Base-by-base conservation (phyloP, 768 basidiomycete genomes). In the Tricholomella constricta region DNA sequence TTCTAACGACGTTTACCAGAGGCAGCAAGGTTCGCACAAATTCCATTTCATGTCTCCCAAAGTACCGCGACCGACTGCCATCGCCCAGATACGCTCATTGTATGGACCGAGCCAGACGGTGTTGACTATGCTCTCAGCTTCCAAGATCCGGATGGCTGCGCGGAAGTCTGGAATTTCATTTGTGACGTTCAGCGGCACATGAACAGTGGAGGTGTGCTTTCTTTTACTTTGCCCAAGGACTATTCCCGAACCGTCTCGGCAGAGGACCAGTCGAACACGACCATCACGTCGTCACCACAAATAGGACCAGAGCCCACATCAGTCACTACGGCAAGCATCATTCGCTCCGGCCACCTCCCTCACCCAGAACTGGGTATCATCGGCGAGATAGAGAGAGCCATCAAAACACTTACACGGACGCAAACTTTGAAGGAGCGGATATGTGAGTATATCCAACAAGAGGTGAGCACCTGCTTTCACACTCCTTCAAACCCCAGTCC, bases 131-230 rank as follows among this genome's bases (percentile, higher is more conserved):
- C 96, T 2, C 77, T 99, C 48, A 96, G 94, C 62, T 99, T 99
- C 62, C 96, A 98, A 65, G 96, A 98, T 62, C 83, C 91, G 1
- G 91, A 94, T 56, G 97, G 95, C 26, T 99, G 96, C 61, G 80
- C 86, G 27, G 94, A 98, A 74, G 91, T 98, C 44, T 99, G 97
- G 96, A 90, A 89, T 62, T 99, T 98, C 69, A 96, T 99, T 61
- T 74, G 82, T 56, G 92, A 96, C 64, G 92, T 98, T 27, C 92
- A 94, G 69, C 80, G 85, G 54, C 93, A 95, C 65, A 80, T 93
- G 79, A 83, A 83, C 61, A 70, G 71, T 22, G 74, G 73, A 69
- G 83, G 86, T 89, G 57, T 60, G 83, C 74, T 45, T 38, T 19
- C 29, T 42, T 44, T 32, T 29, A 37, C 31, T 48, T 46, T 32